Base-by-base conservation (phyloP, 2,329 filamentous ascomycete genomes). In the Penicillium paneum region DNA sequence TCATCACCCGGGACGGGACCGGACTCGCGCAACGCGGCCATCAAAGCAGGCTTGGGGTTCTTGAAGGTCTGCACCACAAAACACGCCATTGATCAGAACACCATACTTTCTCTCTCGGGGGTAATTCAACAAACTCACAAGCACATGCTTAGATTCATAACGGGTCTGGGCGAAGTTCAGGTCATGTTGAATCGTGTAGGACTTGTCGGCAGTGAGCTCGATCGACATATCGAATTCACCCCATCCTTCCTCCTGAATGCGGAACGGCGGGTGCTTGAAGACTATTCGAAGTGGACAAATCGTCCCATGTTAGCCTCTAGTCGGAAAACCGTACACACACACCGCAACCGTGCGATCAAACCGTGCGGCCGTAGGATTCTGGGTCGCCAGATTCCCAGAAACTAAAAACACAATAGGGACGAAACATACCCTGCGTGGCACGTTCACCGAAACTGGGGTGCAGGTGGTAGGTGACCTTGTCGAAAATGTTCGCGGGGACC, bases 211-310 rank as follows among this genome's bases (percentile, higher is more conserved):
- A 69, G 86, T 88, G 64, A 95, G 82, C 58, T 89, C 85, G 67
- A 97, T 94, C 44, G 80, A 81, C 86, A 99, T 93, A 71, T 97
- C 94, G 72, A 99, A 99, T 77, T 97, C 94, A 68, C 94, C 94
- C 94, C 94, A 99, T 64, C 94, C 94, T 76, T 97, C 90, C 75
- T 99, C 96, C 60, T 85, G 81, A 74, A 96, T 96, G 62, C 82
- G 83, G 78, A 97, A 99, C 0, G 94, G 94, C 0, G 91, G 84
- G 61, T 89, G 87, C 69, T 86, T 87, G 78, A 96, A 88, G 24
- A 84, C 90, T 94, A 34, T 54, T 48, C 29, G 19, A 32, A 32
- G n/a, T 26, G 24, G 39, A 26, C 21, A 1, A 17, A 43, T 31
- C 8, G 21, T 44, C 29, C 26, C n/a, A 19, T 13, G 19, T 44